Evolutionary conservation across 768 basidiomycete species (phyloP).

Genomic region (Mycena crocata): DNA sequence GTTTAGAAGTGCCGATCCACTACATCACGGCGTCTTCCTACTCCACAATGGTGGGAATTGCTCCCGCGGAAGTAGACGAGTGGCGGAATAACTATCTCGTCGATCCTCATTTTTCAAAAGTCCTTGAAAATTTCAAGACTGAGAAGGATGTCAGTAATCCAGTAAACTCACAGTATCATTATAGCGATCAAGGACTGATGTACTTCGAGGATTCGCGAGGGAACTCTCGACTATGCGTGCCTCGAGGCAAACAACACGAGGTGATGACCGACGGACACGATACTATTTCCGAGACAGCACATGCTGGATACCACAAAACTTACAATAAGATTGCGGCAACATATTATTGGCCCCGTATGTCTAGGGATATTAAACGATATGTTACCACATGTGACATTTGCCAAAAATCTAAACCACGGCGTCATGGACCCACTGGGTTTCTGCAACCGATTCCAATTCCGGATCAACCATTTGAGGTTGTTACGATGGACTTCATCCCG

Average conservation of each 20-base stretch:
- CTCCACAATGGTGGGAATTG: too few species aligned
- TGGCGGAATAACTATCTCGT: too few species aligned
- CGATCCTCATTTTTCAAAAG: not conserved
- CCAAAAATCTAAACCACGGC: too few species aligned
- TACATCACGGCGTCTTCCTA: too few species aligned
- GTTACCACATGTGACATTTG: not conserved
- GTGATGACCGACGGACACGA: not conserved
- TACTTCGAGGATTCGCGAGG: conserved; percentile 2
- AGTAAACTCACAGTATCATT: not conserved
- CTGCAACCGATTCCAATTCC: not conserved
- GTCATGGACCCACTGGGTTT: not conserved
- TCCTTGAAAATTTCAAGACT: not conserved
- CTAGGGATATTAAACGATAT: not conserved
- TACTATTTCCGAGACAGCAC: not conserved
- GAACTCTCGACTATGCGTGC: not conserved
- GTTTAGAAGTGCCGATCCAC: too few species aligned
- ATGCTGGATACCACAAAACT: not conserved
- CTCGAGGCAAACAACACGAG: not conserved
- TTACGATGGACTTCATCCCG: not conserved
- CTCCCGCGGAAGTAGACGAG: too few species aligned
- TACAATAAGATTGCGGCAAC: not conserved
- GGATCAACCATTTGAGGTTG: not conserved
- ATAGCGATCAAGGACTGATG: not conserved
- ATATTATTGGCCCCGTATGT: not conserved
- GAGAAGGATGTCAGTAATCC: not conserved